Evolutionary conservation across 805 yeast genomes (phyloP).

Genomic region (Ogataea parapolymorpha): DNA sequence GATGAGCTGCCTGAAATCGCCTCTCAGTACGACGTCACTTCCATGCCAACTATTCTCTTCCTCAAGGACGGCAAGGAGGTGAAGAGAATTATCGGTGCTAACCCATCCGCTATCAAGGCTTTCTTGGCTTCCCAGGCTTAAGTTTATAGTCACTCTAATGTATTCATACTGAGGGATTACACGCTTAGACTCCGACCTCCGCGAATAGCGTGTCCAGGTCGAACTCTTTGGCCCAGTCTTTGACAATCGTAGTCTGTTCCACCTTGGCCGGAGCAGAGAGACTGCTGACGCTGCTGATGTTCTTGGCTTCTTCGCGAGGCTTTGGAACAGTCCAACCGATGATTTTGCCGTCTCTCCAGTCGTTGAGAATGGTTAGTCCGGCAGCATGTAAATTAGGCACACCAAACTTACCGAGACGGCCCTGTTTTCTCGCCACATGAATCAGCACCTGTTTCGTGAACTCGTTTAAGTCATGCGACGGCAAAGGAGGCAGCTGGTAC

Average conservation of each 20-base stretch:
- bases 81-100: constrained; percentile 83
- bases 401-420: constrained; percentile 91
- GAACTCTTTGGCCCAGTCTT: constrained; percentile 89
- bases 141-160: constrained; percentile 4
- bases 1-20: constrained; percentile 80
- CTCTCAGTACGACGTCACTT: constrained; percentile 52
- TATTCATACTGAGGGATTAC: background rate
- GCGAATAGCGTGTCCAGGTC: constrained; percentile 80
- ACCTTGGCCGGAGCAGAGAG: constrained; percentile 43
- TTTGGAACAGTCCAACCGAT: constrained; percentile 84
- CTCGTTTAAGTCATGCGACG: constrained; percentile 67
- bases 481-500: constrained; percentile 78
- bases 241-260: constrained; percentile 77
- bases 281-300: constrained; percentile 33
- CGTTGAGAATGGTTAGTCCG: constrained; percentile 76
- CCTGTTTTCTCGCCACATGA: constrained; percentile 89
- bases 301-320: constrained; percentile 23
- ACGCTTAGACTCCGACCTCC: constrained; percentile 30
- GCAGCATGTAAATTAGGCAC: constrained; percentile 86
- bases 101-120: constrained; percentile 78
- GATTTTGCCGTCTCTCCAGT: constrained; percentile 97
- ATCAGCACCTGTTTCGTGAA: constrained; percentile 84
- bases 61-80: constrained; percentile 81
- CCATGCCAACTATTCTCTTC: constrained; percentile 65
- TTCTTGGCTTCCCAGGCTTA: constrained; percentile 37